Evolutionary conservation across 2,329 filamentous ascomycete species (phyloP).

Genomic region (Aspergillus pseudotamarii): DNA sequence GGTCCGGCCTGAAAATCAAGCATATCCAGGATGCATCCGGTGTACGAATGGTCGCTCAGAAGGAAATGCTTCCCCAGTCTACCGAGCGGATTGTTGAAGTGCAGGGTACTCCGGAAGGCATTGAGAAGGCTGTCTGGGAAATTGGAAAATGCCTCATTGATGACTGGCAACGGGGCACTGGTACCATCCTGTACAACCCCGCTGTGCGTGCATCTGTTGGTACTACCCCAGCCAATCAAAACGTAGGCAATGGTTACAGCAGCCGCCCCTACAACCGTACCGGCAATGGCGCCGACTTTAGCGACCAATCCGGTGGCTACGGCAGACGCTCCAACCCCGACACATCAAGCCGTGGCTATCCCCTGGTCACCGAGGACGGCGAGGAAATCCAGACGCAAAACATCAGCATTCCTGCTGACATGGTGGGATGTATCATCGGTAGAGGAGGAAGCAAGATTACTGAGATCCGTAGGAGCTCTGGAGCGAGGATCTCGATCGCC

Average conservation of each 20-base stretch:
- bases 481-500: constrained; percentile 95
- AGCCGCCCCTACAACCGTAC: constrained; percentile 83
- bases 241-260: constrained; percentile 55
- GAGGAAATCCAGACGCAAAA: constrained; percentile 99
- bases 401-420: constrained; percentile 98
- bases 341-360: constrained; percentile 75
- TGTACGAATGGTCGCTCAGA: constrained; percentile 98
- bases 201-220: constrained; percentile 79
- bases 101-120: constrained; percentile 90
- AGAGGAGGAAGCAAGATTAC: constrained; percentile 95
- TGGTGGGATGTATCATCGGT: constrained; percentile 99
- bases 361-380: constrained; percentile 90
- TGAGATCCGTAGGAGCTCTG: constrained; percentile 95
- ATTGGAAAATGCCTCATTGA: constrained; percentile 98
- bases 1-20: constrained; percentile 97
- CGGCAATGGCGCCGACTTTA: constrained; percentile 97
- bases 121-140: constrained; percentile 96
- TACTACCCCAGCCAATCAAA: constrained; percentile 56
- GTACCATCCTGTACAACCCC: constrained; percentile 96
- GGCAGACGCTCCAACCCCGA: constrained; percentile 83
- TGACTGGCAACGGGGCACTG: constrained; percentile 95
- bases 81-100: constrained; percentile 98
- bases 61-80: constrained; percentile 98
- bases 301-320: constrained; percentile 73
- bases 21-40: constrained; percentile 96